Conservation (phyloP, 1,284 basidiomycete genomes). For the Rhodotorula sp. region DNA sequence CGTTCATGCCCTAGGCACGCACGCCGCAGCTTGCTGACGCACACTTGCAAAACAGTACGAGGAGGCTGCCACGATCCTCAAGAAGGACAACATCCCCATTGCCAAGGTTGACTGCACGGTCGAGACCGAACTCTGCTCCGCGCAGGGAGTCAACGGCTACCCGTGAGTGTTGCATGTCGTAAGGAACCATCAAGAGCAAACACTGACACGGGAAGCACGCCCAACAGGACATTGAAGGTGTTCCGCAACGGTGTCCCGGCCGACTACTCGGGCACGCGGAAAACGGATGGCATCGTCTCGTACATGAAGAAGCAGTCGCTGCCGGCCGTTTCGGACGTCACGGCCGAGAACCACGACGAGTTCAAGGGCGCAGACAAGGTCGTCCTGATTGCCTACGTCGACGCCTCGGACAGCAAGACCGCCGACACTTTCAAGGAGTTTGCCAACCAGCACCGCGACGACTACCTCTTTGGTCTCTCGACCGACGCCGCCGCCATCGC, state of each 20-base stretch:
- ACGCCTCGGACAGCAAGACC: conserved; percentile 65
- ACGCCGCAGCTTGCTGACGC: background rate
- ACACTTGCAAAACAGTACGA: conserved; percentile 69
- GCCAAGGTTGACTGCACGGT: conserved; percentile 72
- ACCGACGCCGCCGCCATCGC: conserved; percentile 66
- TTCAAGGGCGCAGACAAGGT: conserved; percentile 89
- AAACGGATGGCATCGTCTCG: conserved; percentile 92
- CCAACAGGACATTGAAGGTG: conserved; percentile 65
- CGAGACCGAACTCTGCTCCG: conserved; percentile 76
- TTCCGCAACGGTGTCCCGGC: conserved; percentile 78
- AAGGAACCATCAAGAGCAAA: no score
- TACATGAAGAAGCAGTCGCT: conserved; percentile 99
- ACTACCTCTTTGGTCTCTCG: conserved; percentile 85
- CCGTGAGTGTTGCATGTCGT: conserved; percentile 60
- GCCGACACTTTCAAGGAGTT: conserved; percentile 70
- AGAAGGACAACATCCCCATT: conserved; percentile 82
- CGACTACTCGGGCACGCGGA: conserved; percentile 84
- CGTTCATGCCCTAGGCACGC: no score
- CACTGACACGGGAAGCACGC: no score
- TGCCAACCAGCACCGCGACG: conserved; percentile 85
- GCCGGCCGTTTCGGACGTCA: conserved; percentile 85
- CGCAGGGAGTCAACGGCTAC: conserved; percentile 83
- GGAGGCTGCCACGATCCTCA: conserved; percentile 88
- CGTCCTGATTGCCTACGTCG: conserved; percentile 81
- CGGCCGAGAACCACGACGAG: conserved; percentile 70